Evolutionary conservation across 176 grass and related monocot genomes (phyloP).

Genomic region (sorghum (Sorghum bicolor)): Sorghum_bicolor_NCBIv3 NC_012876.2:57379001-57379500

Average conservation of each 20-base stretch:
- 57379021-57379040: too few relatives aligned
- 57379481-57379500: conserved; percentile 6
- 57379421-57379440: conserved; percentile 17
- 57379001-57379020: too few relatives aligned
- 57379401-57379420: conserved; percentile 6
- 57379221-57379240: not conserved
- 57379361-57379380: not conserved
- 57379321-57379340: conserved; percentile 13
- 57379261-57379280: not conserved
- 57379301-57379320: conserved; percentile 40
- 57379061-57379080: too few relatives aligned
- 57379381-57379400: conserved; percentile 7
- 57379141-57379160: too few relatives aligned
- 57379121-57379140: too few relatives aligned
- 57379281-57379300: conserved; percentile 15
- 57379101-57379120: too few relatives aligned
- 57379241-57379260: not conserved
- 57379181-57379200: too few relatives aligned
- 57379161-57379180: too few relatives aligned
- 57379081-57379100: too few relatives aligned
- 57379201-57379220: not conserved
- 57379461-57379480: conserved; percentile 20
- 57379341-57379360: not conserved
- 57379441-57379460: conserved; percentile 10
- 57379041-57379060: too few relatives aligned